phyloP scores from a whole-genome alignment of 1,139 yeast genomes.

The Lodderomyces jiufengensis region DNA sequence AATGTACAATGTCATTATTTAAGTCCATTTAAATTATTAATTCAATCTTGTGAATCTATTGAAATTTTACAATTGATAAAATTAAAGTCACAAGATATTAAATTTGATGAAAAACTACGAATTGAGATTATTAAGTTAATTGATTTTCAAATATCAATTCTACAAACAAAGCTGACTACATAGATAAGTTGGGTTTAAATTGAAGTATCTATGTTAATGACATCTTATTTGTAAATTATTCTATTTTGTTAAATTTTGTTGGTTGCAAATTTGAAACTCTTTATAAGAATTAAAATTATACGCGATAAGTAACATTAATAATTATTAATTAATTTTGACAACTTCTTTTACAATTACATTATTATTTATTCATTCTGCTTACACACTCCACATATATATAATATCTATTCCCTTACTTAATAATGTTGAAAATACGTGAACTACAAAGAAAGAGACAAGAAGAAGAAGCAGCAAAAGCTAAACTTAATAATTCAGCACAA shows the following conservation, averaged over 20 bases:
- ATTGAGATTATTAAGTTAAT: too few species aligned
- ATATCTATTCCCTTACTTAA: too few species aligned
- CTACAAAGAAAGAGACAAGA: conserved; percentile 57
- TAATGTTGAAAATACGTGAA: conserved; percentile 53
- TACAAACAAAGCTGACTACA: too few species aligned
- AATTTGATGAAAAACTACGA: not conserved
- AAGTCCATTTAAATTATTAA: conserved; percentile 12
- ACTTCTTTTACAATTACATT: conserved; percentile 1
- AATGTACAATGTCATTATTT: conserved; percentile 12
- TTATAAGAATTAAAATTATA: not conserved
- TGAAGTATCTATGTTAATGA: too few species aligned
- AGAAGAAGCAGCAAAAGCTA: conserved; percentile 27
- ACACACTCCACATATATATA: too few species aligned
- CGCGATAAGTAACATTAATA: not conserved
- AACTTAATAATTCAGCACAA: conserved; percentile 12
- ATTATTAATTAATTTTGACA: not conserved
- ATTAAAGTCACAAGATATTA: too few species aligned
- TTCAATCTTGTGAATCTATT: conserved; percentile 2
- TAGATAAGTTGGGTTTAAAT: too few species aligned
- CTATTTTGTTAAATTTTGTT: not conserved
- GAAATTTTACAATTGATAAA: not conserved
- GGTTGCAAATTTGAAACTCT: conserved; percentile 2
- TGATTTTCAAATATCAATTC: too few species aligned
- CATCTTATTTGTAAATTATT: not conserved
- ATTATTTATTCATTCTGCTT: conserved; percentile 1